A percentile compares a stretch with the other conserved stretches of the same genome.
Evolutionary conservation across 805 yeast genomes (phyloP).

Genomic region (Sugiyamaella qingdaonensis): DNA sequence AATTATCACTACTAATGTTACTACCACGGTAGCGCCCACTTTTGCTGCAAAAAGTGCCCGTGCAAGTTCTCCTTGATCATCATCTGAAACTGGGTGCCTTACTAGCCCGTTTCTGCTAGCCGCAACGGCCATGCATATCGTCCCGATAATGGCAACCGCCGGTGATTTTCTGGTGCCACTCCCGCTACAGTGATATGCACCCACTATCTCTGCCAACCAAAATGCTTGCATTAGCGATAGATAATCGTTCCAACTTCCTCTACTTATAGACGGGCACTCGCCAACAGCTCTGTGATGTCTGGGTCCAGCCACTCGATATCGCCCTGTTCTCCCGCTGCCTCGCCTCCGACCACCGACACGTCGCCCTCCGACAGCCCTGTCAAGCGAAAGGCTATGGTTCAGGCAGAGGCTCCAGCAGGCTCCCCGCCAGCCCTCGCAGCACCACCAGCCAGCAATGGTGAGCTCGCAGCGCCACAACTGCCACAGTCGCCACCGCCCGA

Average conservation of each 20-base stretch:
- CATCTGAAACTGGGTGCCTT: too few relatives aligned
- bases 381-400: neutral
- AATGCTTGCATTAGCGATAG: neutral
- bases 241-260: neutral
- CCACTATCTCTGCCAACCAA: conserved; percentile 4
- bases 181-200: neutral
- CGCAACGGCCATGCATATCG: too few relatives aligned
- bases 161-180: neutral
- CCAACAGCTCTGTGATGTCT: neutral
- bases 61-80: too few relatives aligned
- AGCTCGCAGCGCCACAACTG: neutral
- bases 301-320: conserved; percentile 2
- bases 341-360: conserved; percentile 10
- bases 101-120: too few relatives aligned
- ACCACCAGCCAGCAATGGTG: neutral
- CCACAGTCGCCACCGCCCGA: neutral
- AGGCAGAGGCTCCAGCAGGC: neutral
- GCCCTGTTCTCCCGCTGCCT: neutral
- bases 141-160: too few relatives aligned
- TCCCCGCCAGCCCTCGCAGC: neutral
- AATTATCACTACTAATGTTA: too few relatives aligned
- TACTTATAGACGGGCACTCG: neutral
- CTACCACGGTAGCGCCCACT: too few relatives aligned
- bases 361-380: conserved; percentile 8
- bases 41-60: too few relatives aligned